phyloP scores from a whole-genome alignment of 106 monocot species.

The Dendrobium catenatum region DNA sequence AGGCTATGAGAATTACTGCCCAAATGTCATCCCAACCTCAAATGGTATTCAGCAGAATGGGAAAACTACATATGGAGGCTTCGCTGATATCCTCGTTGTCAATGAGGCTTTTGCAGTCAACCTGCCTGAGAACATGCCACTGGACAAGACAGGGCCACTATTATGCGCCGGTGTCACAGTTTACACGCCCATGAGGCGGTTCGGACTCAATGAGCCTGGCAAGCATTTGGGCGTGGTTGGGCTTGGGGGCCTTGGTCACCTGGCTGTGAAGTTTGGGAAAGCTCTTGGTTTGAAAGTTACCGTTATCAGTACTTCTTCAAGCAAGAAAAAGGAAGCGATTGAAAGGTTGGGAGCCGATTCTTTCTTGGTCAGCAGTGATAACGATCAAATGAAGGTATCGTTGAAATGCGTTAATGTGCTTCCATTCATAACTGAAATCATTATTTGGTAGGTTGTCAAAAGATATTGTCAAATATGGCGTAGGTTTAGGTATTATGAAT shows the following conservation, averaged over 20 bases:
- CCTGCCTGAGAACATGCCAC: conserved; percentile 10
- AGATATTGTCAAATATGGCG: too few relatives aligned
- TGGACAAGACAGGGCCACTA: conserved; percentile 12
- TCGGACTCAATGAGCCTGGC: conserved; percentile 14
- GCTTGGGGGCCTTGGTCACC: conserved; percentile 25
- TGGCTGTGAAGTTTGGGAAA: conserved; percentile 31
- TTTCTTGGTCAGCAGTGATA: conserved; percentile 19
- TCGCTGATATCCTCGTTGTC: conserved; percentile 17
- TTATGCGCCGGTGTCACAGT: conserved; percentile 22
- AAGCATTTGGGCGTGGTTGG: conserved; percentile 25
- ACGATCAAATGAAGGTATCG: conserved; percentile 17
- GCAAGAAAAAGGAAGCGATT: conserved; percentile 20
- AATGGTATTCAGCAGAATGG: neutral
- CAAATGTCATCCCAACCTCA: neutral
- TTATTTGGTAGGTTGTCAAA: neutral
- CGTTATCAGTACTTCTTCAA: conserved; percentile 18
- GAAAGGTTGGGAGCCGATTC: conserved; percentile 18
- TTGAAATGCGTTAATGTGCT: too few relatives aligned
- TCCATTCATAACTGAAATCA: too few relatives aligned
- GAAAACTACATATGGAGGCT: conserved; percentile 18
- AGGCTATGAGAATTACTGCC: neutral
- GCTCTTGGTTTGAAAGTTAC: conserved; percentile 21
- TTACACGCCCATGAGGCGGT: conserved; percentile 15
- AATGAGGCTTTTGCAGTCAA: conserved; percentile 16
- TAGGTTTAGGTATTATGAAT: too few relatives aligned